A percentile compares a stretch with the other conserved stretches of the same genome.
Evolutionary conservation across 345 rosid genomes (phyloP).

Genomic region (Rhodamnia argentea): DNA sequence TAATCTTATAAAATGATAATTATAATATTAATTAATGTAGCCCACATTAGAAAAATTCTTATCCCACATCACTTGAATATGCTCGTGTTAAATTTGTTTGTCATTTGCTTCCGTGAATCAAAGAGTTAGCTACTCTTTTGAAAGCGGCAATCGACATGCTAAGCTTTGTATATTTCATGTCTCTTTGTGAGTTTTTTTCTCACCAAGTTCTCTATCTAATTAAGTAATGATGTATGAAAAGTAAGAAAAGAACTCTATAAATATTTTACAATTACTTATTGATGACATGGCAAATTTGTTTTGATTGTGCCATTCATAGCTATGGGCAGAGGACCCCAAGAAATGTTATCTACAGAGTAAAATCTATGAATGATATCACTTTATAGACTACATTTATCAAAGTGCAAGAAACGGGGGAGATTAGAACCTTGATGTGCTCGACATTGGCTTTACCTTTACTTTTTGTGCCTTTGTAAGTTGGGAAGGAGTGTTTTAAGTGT

Average conservation of each 20-base stretch:
- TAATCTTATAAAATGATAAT: too few species aligned
- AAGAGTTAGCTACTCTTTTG: background rate
- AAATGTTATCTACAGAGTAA: background rate
- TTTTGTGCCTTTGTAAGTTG: too few species aligned
- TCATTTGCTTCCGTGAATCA: accelerated
- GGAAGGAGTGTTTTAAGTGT: too few species aligned
- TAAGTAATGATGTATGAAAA: background rate
- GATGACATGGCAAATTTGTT: background rate
- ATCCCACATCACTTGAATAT: background rate
- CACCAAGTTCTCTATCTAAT: background rate
- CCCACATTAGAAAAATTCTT: background rate
- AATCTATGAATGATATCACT: background rate
- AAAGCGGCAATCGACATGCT: too few species aligned
- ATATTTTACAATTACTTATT: background rate
- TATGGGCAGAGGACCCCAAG: background rate
- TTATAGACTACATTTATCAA: background rate
- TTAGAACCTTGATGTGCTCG: background rate
- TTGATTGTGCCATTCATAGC: background rate
- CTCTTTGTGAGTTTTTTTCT: background rate
- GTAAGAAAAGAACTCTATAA: background rate
- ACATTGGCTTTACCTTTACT: too few species aligned
- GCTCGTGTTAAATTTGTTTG: accelerated
- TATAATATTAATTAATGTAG: background rate
- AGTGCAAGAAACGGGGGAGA: background rate
- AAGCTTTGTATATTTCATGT: background rate